Base-by-base conservation (phyloP, 2,329 filamentous ascomycete genomes). In the Aureobasidium musti region DNA sequence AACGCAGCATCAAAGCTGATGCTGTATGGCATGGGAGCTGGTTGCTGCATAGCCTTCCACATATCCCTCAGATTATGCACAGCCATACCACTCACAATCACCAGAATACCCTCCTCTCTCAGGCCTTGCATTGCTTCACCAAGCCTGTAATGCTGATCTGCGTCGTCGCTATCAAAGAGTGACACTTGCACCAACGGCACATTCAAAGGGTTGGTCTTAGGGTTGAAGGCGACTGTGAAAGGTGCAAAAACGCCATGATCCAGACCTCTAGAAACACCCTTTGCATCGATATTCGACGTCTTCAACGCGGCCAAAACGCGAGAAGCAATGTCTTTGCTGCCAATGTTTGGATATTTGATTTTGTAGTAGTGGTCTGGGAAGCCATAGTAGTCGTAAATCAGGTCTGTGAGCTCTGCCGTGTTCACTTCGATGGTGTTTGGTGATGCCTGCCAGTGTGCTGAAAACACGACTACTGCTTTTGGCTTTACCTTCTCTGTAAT, bases 201-300 rank as follows among this genome's bases (percentile, higher is more conserved):
- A 26, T 72, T 71, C 35, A 79, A 67, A 4, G 77, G 77, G 67
- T 79, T 79, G 54, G 71, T 73, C 54, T 74, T 67, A 0, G 76
- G 76, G 59, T 77, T 69, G 69, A 79, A 79, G 6, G 76, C 75
- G 70, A 91, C 88, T 1, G 85, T 85, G 75, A 92, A 91, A 13
- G 86, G 85, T 0, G 85, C 87, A 82, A 89, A 92, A 28, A 92
- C 89, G 23, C 90, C 90, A 73, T 92, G 90, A 72, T 92, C 90
- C 0, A 91, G 80, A 0, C 89, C 90, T 47, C 89, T 80, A 53
- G 84, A 82, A 0, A 87, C 83, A 2, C 83, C 83, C 68, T 85
- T 79, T 1, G 85, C 83, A 63, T 84, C 79, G 71, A 92, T 89
- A 0, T 86, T 86, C 0, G 85, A 83, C 5, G 82, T 74, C 3